phyloP scores from a whole-genome alignment of 2,329 filamentous ascomycete species.

The Ophiocordyceps camponoti-floridani region DNA sequence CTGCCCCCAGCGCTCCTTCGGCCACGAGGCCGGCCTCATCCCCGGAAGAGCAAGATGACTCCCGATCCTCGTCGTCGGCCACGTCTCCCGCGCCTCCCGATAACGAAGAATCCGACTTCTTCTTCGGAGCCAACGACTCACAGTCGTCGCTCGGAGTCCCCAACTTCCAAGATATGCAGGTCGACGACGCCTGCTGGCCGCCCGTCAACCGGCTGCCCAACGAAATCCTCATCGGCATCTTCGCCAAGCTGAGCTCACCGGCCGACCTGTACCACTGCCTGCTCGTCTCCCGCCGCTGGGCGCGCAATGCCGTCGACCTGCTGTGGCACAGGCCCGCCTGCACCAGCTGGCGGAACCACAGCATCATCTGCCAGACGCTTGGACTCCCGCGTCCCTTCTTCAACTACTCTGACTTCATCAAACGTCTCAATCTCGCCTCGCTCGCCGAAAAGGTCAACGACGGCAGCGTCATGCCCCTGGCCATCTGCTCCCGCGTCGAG shows the following conservation, averaged over 20 bases:
- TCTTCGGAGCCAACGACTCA: slow-evolving; percentile 77
- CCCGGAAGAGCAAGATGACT: slow-evolving; percentile 27
- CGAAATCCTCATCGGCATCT: slow-evolving; percentile 87
- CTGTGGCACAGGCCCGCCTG: slow-evolving; percentile 91
- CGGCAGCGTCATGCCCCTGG: slow-evolving; percentile 68
- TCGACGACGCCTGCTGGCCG: slow-evolving; percentile 50
- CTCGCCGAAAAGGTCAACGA: slow-evolving; percentile 65
- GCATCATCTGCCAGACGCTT: slow-evolving; percentile 65
- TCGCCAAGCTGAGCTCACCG: slow-evolving; percentile 62
- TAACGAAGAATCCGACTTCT: slow-evolving; percentile 89
- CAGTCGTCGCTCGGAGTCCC: slow-evolving; percentile 77
- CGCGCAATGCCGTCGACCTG: slow-evolving; percentile 76
- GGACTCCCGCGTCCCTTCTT: slow-evolving; percentile 61
- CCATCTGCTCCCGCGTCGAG: slow-evolving; percentile 78
- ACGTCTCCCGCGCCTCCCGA: slow-evolving; percentile 60
- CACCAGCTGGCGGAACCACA: slow-evolving; percentile 67
- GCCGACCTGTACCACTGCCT: slow-evolving; percentile 73
- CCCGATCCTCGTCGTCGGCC: slow-evolving; percentile 47
- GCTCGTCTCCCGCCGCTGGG: slow-evolving; percentile 89
- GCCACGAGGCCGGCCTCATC: slow-evolving; percentile 5
- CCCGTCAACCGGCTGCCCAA: slow-evolving; percentile 76
- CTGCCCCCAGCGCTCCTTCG: slow-evolving; percentile 5
- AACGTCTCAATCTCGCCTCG: slow-evolving; percentile 74
- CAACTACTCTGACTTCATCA: slow-evolving; percentile 76
- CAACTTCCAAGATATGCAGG: slow-evolving; percentile 57